Base-by-base conservation (phyloP, 306 rosid genomes). In the Lablab purpureus region DNA sequence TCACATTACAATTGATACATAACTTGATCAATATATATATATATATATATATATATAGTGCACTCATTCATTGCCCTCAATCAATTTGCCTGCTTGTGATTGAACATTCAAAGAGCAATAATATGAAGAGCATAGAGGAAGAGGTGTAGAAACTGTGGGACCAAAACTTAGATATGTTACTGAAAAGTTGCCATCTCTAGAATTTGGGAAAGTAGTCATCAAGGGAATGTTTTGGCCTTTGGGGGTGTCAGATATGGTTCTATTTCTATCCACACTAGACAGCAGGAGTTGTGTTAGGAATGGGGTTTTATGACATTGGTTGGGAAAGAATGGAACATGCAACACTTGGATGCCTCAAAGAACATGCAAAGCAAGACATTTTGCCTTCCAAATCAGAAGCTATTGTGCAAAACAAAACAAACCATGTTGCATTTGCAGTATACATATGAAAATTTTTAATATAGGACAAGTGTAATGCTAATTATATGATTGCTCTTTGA, bases 221-320 rank as follows among this genome's bases (percentile, higher is more conserved):
- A 68, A 83, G 69, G 82, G 71, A 73, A 83, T 73, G 82, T 86
- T 62, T 74, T 73, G 2, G 41, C 6, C 0, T 73, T 79, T 75
- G 43, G 67, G 52, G n/a, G 76, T 60, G 62, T 67, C 15, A 52
- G 75, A 81, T 45, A 22, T 28, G 34, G 71, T 17, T 40, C 50
- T 17, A 43, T 43, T 43, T 43, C 17, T 12, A 49, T 65, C 11
- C 12, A 74, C 83, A 79, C 59, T 25, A 58, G 91, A 90, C 90
- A 84, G 28, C 21, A 30, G 21, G 74, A 73, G 80, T 68, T 51
- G 80, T 84, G 77, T 51, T 68, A 7, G 83, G 87, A 67, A 63
- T 88, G 87, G 88, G 85, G 45, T 84, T 80, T 83, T 78, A 76
- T 75, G 88, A 90, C 84, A 91, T 55, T 78, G 81, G 90, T 80